A percentile compares a stretch with the other conserved stretches of the same genome.
Evolutionary conservation across 1,139 yeast genomes (phyloP).

Genomic region (Suhomyces chickasaworum): DNA sequence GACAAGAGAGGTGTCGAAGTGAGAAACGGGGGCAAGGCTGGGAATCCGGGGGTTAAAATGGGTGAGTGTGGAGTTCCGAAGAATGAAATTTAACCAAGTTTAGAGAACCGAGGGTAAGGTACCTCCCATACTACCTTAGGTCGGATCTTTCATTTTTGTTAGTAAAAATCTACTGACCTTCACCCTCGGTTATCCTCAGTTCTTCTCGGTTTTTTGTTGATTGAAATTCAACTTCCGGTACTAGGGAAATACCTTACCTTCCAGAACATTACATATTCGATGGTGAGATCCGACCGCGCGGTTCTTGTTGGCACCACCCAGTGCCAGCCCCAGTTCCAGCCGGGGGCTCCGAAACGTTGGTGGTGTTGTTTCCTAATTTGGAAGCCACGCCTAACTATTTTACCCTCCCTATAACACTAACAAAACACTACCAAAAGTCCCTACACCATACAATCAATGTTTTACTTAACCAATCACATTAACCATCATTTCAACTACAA

Average conservation of each 20-base stretch:
- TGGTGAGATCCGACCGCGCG: neutral
- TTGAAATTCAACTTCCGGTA: too few species aligned
- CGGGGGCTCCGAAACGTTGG: conserved; percentile 1
- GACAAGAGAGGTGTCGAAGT: conserved; percentile 3
- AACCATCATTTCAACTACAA: neutral
- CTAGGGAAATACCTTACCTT: neutral
- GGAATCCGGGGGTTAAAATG: conserved; percentile 8
- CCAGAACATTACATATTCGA: too few species aligned
- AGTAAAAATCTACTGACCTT: too few species aligned
- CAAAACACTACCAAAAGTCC: too few species aligned
- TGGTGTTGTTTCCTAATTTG: neutral
- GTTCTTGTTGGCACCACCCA: neutral
- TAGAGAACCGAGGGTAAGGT: too few species aligned
- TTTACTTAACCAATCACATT: too few species aligned
- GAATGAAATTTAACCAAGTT: neutral
- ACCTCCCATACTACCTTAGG: too few species aligned
- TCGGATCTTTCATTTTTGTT: too few species aligned
- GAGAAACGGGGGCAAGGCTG: conserved; percentile 2
- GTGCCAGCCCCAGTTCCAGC: neutral
- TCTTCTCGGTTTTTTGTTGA: too few species aligned
- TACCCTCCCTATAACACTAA: neutral
- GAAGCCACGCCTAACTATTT: neutral
- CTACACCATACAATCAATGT: too few species aligned
- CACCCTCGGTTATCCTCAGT: too few species aligned
- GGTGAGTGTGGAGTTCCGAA: too few species aligned